A percentile compares a stretch with the other conserved stretches of the same genome.
phyloP scores from a whole-genome alignment of 129 eudicot species.

The Helichrysum umbraculigerum region DNA sequence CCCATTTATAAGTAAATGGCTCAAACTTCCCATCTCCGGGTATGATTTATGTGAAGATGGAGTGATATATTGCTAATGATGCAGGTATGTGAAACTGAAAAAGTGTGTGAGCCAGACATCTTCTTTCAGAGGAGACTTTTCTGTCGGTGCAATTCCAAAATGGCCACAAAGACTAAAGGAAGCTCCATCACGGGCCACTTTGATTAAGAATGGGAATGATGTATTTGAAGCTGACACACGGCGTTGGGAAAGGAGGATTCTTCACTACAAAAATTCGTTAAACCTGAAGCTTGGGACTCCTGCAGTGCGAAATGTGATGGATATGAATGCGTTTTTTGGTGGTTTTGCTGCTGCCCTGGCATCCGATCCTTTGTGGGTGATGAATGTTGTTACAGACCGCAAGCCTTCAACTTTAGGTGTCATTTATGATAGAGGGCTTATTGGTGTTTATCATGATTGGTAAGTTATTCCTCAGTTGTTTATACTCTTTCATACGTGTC shows the following conservation, averaged over 20 bases:
- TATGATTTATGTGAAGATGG: not conserved
- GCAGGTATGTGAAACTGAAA: slow-evolving; percentile 81
- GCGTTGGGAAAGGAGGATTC: slow-evolving; percentile 81
- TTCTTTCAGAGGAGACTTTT: slow-evolving; percentile 49
- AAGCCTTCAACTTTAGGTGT: slow-evolving; percentile 81
- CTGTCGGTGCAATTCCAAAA: slow-evolving; percentile 81
- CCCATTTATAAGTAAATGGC: not conserved
- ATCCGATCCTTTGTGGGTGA: slow-evolving; percentile 92
- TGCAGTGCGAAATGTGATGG: slow-evolving; percentile 84
- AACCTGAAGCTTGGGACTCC: slow-evolving; percentile 77
- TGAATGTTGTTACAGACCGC: slow-evolving; percentile 90
- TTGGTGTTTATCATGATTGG: slow-evolving; percentile 98
- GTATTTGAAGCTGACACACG: slow-evolving; percentile 88
- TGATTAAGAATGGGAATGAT: slow-evolving; percentile 80
- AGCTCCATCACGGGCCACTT: slow-evolving; percentile 67
- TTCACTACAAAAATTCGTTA: slow-evolving; percentile 71
- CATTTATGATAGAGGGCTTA: slow-evolving; percentile 88
- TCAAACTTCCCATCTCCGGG: not conserved
- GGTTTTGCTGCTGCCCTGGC: slow-evolving; percentile 90
- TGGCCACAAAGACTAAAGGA: slow-evolving; percentile 86
- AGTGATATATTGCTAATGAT: slow-evolving; percentile 24
- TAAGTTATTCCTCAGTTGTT: slow-evolving; percentile 36
- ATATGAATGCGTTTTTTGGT: slow-evolving; percentile 95
- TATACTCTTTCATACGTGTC: not conserved
- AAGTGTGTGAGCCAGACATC: slow-evolving; percentile 75